Base-by-base conservation (phyloP, 2,329 filamentous ascomycete genomes). In the Eutypella sp. region DNA sequence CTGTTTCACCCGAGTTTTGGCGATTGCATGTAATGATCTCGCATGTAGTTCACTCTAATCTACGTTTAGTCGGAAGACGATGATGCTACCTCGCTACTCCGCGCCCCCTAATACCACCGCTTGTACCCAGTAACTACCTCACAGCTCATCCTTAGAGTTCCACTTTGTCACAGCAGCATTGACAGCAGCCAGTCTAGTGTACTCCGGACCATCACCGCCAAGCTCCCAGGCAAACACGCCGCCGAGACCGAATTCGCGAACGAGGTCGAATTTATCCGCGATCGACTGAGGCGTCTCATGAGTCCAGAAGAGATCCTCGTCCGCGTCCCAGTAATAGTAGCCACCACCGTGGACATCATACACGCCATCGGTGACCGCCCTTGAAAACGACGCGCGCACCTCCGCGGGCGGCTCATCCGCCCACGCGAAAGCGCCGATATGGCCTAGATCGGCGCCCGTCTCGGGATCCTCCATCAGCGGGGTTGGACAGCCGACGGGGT, bases 401-500 rank as follows among this genome's bases (percentile, higher is more conserved):
- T 62, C 54, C 23, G 45, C 38, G 4, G 62, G 62, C 3, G 61
- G 50, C 5, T 41, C 18, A 36, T 64, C 62, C 20, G 55, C 59
- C 57, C 58, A 65, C 11, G 61, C 56, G 45, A 65, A 64, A 0
- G 55, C 55, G 4, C 62, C 61, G 6, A 55, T 58, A 29, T 56
- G 76, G 2, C 78, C 77, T 0, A 77, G 72, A 57, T 87, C 84
- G 8, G 63, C 69, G 7, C 84, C 84, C 0, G 73, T 76, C 23
- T 76, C 65, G 0, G 78, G 70, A 40, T 80, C 73, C 63, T 88
- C 84, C 47, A 85, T 72, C 3, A 69, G 60, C 11, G 74, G 72
- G 0, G 81, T 79, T 4, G 73, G 70, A 59, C 84, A 87, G 20
- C 79, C 81, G 6, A 83, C 62, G 0, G 81, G 73, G 3, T 66